Evolutionary conservation across 805 yeast species (phyloP).

Genomic region (Dipodascus geniculatus): DNA sequence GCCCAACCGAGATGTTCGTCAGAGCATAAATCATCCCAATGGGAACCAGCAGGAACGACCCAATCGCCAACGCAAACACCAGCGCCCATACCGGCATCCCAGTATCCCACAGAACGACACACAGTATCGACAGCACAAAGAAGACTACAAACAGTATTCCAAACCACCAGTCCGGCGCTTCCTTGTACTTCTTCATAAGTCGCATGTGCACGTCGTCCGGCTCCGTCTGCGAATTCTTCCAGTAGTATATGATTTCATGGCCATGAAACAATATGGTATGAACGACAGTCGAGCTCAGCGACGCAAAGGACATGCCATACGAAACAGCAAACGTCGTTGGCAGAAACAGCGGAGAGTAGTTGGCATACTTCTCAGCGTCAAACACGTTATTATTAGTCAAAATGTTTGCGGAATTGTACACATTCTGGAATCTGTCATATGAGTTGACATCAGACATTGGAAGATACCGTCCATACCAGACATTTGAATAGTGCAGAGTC

Average conservation of each 20-base stretch:
- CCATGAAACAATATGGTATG: constrained; percentile 51
- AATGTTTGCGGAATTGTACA: constrained; percentile 40
- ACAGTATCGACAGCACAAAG: constrained; percentile 33
- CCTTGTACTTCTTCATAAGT: constrained; percentile 45
- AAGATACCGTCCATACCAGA: constrained; percentile 46
- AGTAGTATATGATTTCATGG: constrained; percentile 38
- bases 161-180: constrained; percentile 60
- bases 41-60: constrained; percentile 46
- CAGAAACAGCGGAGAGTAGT: constrained; percentile 53
- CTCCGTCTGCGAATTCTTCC: constrained; percentile 32
- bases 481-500: constrained; percentile 40
- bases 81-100: constrained; percentile 53
- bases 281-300: constrained; percentile 47
- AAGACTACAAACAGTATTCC: constrained; percentile 33
- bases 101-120: constrained; percentile 31
- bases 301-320: constrained; percentile 52
- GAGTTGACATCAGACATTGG: constrained; percentile 42
- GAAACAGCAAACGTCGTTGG: constrained; percentile 48
- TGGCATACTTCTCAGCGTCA: constrained; percentile 35
- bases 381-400: constrained; percentile 33
- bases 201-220: constrained; percentile 42
- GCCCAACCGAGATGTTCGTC: constrained; percentile 47
- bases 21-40: constrained; percentile 49
- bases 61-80: constrained; percentile 40
- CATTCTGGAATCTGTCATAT: constrained; percentile 39